Conservation (phyloP, 495 filamentous ascomycete genomes). For the Bacidia gigantensis region DNA sequence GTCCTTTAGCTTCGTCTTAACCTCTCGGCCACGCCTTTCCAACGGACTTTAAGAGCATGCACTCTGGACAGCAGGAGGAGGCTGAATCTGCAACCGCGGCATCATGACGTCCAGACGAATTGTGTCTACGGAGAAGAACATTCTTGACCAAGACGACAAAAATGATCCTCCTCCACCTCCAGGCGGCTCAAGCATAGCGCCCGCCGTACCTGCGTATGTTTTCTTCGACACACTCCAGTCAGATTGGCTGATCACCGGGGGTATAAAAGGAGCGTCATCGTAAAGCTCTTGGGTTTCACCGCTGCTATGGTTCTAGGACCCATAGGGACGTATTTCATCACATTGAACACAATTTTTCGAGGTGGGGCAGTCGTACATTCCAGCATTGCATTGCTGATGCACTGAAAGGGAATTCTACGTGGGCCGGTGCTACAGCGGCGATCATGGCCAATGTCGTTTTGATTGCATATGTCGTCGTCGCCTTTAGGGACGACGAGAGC, state of each 20-base stretch:
- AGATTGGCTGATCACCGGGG: conserved; percentile 12
- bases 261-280: conserved; percentile 58
- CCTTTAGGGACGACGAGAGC: conserved; percentile 72
- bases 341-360: conserved; percentile 58
- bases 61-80: no score
- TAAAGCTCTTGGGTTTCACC: conserved; percentile 80
- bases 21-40: no score
- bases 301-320: conserved; percentile 78
- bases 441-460: conserved; percentile 84
- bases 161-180: conserved; percentile 13
- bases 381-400: conserved; percentile 1
- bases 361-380: conserved; percentile 37
- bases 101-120: conserved; percentile 47
- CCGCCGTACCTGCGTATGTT: conserved; percentile 62
- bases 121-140: conserved; percentile 37
- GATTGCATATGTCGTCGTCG: conserved; percentile 80
- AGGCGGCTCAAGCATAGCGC: conserved; percentile 35
- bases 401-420: conserved; percentile 67
- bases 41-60: no score
- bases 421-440: conserved; percentile 70
- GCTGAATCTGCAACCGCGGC: neutral
- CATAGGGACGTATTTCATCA: conserved; percentile 75
- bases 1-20: no score
- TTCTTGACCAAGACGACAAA: conserved; percentile 40
- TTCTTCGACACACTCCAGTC: conserved; percentile 1